Evolutionary conservation across 2,329 filamentous ascomycete genomes (phyloP), one percentile per base, ranked within the genome.

Genomic region (Bertia moriformis): DNA sequence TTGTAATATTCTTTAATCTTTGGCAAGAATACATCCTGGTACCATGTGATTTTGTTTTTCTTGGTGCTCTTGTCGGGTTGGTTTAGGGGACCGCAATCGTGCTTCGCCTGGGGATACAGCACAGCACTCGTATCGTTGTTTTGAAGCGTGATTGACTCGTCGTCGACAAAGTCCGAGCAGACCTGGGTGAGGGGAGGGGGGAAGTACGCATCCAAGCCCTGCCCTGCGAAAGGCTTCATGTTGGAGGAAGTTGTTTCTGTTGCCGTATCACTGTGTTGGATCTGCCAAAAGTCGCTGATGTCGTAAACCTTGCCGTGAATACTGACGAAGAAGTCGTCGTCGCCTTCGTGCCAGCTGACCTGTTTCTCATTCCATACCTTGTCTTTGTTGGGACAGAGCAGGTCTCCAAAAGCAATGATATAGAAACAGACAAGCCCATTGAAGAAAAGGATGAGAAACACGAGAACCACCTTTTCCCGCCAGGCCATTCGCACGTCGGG

Each of bases 401-500:
- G 58, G 40, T 72, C 75, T 20, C 89, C 88, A 49, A 98, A 91
- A 29, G 63, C 74, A 45, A 95, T 72, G 49, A 98, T 95, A 72
- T 86, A 94, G 63, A 98, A 98, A 42, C 95, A 68, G 44, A 98
- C 73, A 19, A 73, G 52, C 29, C 55, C 86, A 59, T 98, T 98
- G 47, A 93, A 60, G 12, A 98, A 50, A 19, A 83, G 55, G 48
- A 98, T 96, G 39, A 94, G 50, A 42, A 83, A 65, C 37, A 88
- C 77, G 7, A 98, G 65, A 0, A 91, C 81, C 12, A 98, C 38
- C 60, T 98, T 98, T 53, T 98, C 91, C 58, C 91, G 75, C 91
- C 91, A 98, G 0, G 91, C 91, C 75, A 95, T 83, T 18, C 91
- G 83, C 5, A 98, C 86, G 60, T 98, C 91, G 2, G 88, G 91